These are phyloP conservation scores for Pestalotiopsis sp. DNA, from an alignment of 2,329 filamentous ascomycete genomes.

Conservation along the genomic window DNA sequence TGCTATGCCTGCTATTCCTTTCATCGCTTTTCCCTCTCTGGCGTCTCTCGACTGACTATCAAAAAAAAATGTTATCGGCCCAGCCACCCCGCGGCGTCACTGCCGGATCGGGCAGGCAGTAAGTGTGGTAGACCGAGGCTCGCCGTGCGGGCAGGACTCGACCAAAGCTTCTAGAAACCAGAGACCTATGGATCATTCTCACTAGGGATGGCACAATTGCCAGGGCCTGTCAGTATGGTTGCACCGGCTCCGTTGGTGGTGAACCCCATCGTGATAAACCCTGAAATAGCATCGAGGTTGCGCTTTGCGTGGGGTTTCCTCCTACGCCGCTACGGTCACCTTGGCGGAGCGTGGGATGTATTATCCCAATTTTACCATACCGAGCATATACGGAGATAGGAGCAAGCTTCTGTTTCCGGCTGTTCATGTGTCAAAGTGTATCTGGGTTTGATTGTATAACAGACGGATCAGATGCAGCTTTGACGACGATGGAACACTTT, in stretches of 20 bases:
- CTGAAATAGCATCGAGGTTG: background rate
- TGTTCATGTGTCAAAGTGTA: background rate
- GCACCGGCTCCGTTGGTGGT: background rate
- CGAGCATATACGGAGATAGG: background rate
- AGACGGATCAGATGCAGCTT: background rate
- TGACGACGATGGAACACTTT: background rate
- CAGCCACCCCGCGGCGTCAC: background rate
- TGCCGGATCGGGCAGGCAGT: slow-evolving; percentile 10
- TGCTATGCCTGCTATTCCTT: background rate
- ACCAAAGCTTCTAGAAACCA: slow-evolving; percentile 6
- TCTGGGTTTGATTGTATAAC: background rate
- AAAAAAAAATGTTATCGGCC: slow-evolving; percentile 7
- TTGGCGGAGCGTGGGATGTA: background rate
- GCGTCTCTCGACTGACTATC: background rate
- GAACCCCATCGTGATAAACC: background rate
- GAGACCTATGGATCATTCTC: background rate
- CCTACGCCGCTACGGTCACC: too few species aligned
- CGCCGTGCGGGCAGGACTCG: background rate
- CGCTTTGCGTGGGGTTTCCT: background rate
- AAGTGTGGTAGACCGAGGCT: background rate
- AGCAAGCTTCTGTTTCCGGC: background rate
- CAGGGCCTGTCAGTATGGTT: background rate
- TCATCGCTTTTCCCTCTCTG: background rate
- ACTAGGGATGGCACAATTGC: background rate
- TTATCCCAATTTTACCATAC: background rate